phyloP scores from a whole-genome alignment of 176 grass and related monocot genomes.

The Oryza nivara region DNA sequence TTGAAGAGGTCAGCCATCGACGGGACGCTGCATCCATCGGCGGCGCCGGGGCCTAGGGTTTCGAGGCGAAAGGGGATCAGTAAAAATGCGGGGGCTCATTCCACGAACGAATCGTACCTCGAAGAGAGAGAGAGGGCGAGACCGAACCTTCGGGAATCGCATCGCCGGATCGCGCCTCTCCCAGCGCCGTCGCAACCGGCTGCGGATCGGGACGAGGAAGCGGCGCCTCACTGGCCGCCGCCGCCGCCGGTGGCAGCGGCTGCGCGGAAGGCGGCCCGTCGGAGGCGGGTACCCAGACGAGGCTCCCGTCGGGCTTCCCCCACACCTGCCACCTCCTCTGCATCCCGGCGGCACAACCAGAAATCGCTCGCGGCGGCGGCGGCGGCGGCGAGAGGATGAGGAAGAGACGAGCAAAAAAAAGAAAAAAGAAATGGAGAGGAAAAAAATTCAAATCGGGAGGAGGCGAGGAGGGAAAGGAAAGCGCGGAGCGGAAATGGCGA shows the following conservation, averaged over 20 bases:
- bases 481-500: constrained; percentile 12
- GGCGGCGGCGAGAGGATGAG: not conserved
- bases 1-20: constrained; percentile 50
- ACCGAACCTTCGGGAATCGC: not conserved
- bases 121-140: not conserved
- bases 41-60: constrained; percentile 36
- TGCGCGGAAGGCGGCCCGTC: not conserved
- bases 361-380: not conserved
- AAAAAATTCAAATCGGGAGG: constrained; percentile 1
- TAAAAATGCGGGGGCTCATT: not conserved
- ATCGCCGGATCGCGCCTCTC: not conserved
- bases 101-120: not conserved
- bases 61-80: not conserved
- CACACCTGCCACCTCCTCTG: constrained; percentile 49
- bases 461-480: not conserved
- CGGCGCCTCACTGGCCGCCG: not conserved
- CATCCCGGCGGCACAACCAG: constrained; percentile 9
- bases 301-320: constrained; percentile 40
- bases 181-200: not conserved
- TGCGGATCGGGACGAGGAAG: not conserved
- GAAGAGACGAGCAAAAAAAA: not conserved
- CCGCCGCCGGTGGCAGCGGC: not conserved
- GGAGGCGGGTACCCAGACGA: constrained; percentile 44
- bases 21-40: not conserved
- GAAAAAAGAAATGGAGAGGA: not conserved